Percentiles rank a stretch among this genome's conserved stretches.
Evolutionary conservation across 176 grass and related monocot genomes (phyloP).

Genomic region (Microstegium vimineum): DNA sequence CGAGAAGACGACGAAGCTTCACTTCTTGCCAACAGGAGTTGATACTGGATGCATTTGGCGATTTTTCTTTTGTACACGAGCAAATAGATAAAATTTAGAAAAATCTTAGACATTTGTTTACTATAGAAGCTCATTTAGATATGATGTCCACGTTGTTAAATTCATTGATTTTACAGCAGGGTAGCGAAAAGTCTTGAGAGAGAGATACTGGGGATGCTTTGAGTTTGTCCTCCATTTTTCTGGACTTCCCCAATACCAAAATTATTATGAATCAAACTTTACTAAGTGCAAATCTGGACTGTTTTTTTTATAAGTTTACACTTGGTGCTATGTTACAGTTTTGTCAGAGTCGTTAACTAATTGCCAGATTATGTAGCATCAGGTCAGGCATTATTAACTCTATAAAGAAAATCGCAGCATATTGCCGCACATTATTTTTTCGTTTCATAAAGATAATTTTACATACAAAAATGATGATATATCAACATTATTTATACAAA

Average conservation of each 20-base stretch:
- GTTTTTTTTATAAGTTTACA: not conserved
- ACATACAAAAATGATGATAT: too few relatives aligned
- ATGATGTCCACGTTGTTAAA: not conserved
- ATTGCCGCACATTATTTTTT: too few relatives aligned
- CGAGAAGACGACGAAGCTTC: slow-evolving; percentile 44
- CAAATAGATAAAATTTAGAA: slow-evolving; percentile 13
- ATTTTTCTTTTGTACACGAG: slow-evolving; percentile 1
- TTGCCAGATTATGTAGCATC: too few relatives aligned
- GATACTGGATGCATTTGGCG: slow-evolving; percentile 29
- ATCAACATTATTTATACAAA: too few relatives aligned
- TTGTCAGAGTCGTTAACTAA: too few relatives aligned
- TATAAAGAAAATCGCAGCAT: too few relatives aligned
- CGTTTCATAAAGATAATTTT: too few relatives aligned
- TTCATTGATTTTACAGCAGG: slow-evolving; percentile 38
- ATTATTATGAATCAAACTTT: not conserved
- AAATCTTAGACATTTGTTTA: not conserved
- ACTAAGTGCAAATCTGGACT: too few relatives aligned
- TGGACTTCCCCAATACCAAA: not conserved
- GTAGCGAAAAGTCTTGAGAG: not conserved
- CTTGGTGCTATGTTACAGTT: too few relatives aligned
- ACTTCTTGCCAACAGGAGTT: slow-evolving; percentile 50
- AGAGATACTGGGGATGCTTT: not conserved
- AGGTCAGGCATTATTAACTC: too few relatives aligned
- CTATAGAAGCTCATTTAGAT: not conserved
- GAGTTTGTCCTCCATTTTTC: slow-evolving; percentile 5